Conservation (phyloP, 306 rosid genomes). For the Vicia sativa region DNA sequence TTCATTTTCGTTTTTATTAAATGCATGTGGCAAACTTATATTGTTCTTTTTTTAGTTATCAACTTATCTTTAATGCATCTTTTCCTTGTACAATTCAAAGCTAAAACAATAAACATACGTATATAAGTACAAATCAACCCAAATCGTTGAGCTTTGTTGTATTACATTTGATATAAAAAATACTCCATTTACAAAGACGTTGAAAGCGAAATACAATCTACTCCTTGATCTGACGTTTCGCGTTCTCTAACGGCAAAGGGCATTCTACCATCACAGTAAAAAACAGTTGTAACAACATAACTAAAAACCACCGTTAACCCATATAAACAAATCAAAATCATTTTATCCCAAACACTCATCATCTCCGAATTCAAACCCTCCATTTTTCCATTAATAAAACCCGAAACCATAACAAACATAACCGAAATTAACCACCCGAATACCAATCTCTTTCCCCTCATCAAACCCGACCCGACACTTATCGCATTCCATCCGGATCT, state of each 20-base stretch:
- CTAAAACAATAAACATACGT: background rate
- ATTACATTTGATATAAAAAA: background rate
- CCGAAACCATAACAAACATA: constrained; percentile 45
- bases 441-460: constrained; percentile 47
- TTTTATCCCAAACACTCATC: constrained; percentile 37
- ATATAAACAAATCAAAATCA: constrained; percentile 48
- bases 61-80: no score
- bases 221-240: background rate
- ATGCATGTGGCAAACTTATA: no score
- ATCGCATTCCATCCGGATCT: constrained; percentile 63
- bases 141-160: background rate
- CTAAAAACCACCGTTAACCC: constrained; percentile 56
- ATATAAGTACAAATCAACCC: background rate
- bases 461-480: constrained; percentile 52
- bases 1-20: no score
- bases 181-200: background rate
- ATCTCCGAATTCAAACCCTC: constrained; percentile 40
- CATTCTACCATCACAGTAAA: constrained; percentile 65
- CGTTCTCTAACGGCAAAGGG: constrained; percentile 33
- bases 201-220: background rate
- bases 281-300: constrained; percentile 62
- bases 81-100: background rate
- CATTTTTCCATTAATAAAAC: constrained; percentile 44
- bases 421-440: constrained; percentile 68
- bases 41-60: no score